A percentile compares a stretch with the other conserved stretches of the same genome.
Conservation (phyloP, 441 rosid species). For the Pelargonium myrrhifolium region DNA sequence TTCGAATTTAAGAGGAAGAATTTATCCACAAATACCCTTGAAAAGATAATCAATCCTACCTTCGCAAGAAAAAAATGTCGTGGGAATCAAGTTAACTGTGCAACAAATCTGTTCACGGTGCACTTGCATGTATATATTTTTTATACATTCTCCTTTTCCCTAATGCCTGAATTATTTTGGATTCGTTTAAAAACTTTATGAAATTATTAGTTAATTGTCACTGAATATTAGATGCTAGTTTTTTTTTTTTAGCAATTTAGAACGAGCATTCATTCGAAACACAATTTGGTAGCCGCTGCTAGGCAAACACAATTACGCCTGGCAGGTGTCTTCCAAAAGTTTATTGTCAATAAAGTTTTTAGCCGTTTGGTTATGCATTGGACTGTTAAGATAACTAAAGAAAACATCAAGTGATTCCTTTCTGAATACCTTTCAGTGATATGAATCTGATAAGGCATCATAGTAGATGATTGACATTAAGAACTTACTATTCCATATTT, state of each 20-base stretch:
- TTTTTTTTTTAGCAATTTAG: background rate
- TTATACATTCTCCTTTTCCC: background rate
- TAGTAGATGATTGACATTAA: background rate
- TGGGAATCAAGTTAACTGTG: background rate
- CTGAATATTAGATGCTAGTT: background rate
- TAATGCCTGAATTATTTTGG: too few species aligned
- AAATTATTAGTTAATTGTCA: background rate
- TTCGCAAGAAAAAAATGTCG: background rate
- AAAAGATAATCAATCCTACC: background rate
- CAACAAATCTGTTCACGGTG: background rate
- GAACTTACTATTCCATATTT: background rate
- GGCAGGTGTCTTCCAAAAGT: background rate
- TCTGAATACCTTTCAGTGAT: background rate
- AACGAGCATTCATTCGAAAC: background rate
- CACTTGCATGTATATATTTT: background rate
- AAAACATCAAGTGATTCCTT: background rate
- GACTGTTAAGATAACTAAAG: background rate
- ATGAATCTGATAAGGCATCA: background rate
- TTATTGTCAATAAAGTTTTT: background rate
- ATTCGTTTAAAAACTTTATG: too few species aligned
- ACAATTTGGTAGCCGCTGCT: background rate
- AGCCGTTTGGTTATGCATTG: background rate
- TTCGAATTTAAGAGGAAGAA: background rate
- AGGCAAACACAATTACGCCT: background rate
- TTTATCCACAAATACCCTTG: background rate